Evolutionary conservation across 2,329 filamentous ascomycete species (phyloP), one percentile per base, ranked within the genome.

Genomic region (Xylaria polymorpha): DNA sequence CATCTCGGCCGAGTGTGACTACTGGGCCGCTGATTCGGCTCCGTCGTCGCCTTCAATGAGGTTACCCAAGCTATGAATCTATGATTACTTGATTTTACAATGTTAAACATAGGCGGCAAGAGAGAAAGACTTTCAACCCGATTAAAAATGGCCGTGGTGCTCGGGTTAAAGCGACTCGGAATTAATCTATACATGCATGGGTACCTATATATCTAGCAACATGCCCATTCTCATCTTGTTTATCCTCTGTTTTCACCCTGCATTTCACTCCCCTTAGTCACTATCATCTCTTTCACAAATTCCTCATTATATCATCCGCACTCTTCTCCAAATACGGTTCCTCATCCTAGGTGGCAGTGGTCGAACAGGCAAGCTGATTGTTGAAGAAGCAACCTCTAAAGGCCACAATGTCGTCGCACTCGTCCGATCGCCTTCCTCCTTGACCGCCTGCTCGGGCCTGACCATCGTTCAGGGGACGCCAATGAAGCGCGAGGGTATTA

Each of bases 321-420:
- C 20, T 43, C 29, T 48, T 39, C 10, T 35, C 50, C 12, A 51
- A 29, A 75, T 71, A 71, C 64, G 65, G 43, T 61, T 86, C 69
- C 81, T 86, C 68, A 74, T 86, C 66, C 75, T 86, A 44, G 84
- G 84, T 43, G 85, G 79, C 64, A 83, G 78, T 46, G 85, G 85
- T 50, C 82, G 82, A 64, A 85, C 83, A 59, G 85, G 85, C 69
- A 75, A 79, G 59, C 77, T 85, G 37, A 77, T 83, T 60, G 76
- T 85, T 55, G 64, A 80, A 22, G 77, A 81, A 55, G 80, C 82
- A 35, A 78, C 86, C 9, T 66, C 73, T 8, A 75, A 58, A 41
- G 76, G 74, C 58, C 83, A 86, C 75, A 79, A 76, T 48, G 79
- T 87, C 63, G 85, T 81, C 22, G 83, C 83, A 9, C 80, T 87